Evolutionary conservation across 148 eudicot species (phyloP), one percentile per base, ranked within the genome.

Genomic region (Vaccinium myrtillus): DNA sequence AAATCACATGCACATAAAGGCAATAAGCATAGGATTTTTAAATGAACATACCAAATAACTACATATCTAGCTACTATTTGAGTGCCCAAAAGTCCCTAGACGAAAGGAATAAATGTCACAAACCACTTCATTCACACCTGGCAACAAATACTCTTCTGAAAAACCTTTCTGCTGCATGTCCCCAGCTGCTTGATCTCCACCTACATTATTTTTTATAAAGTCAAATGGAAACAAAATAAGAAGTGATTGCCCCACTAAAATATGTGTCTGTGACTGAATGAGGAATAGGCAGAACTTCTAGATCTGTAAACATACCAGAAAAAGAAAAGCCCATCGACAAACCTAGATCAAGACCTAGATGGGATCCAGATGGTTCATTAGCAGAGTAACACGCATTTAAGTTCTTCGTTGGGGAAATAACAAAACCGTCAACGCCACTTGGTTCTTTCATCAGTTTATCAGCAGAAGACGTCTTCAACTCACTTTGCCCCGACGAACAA

Each of bases 331-430:
- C 88, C 83, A 87, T 76, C 65, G 88, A 87, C 50, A 83, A 83
- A 82, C 84, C 92, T 63, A 81, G 84, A 63, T 89, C 85, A 73
- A 79, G 86, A 82, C 82, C 81, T 51, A 87, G 71, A 85, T 82
- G 84, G 77, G 94, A 74, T 67, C 85, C 88, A 83, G 67, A 30
- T 86, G 89, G 82, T 81, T 78, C 88, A 78, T 81, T 71, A 73
- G 73, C 87, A 85, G 78, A 78, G 81, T 15, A 73, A 83, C 54
- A 58, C 65, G 43, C 54, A 69, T 87, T 85, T 82, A 78, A 81
- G 67, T 75, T 82, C 69, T 87, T 82, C 12, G 74, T 86, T 83
- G 90, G 81, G 79, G 84, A 63, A 75, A 79, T 55, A 76, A 61
- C 48, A 48, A 71, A 65, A 14, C 53, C 82, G 71, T 83, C 82